A percentile compares a stretch with the other conserved stretches of the same genome.
Conservation (phyloP, 495 filamentous ascomycete genomes). For the Aspergillus indologenus region DNA sequence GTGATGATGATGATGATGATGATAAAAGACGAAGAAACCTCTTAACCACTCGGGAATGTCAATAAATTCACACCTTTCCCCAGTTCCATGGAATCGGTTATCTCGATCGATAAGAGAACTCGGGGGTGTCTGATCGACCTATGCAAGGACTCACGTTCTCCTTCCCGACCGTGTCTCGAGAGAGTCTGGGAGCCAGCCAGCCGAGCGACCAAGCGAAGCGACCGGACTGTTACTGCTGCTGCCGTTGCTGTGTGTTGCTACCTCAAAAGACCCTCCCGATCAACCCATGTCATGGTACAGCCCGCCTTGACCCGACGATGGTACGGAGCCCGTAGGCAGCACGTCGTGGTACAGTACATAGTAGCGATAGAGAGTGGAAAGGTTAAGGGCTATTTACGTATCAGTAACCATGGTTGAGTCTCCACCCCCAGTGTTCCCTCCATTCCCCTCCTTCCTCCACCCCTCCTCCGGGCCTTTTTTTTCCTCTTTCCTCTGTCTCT, state of each 20-base stretch:
- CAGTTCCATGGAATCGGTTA: constrained; percentile 3
- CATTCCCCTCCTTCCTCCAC: constrained; percentile 2
- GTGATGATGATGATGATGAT: background rate
- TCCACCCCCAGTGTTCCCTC: background rate
- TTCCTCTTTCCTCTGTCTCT: constrained; percentile 7
- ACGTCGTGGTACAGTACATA: background rate
- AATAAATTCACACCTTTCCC: background rate
- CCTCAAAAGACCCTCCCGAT: background rate
- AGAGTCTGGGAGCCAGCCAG: background rate
- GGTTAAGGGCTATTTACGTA: background rate
- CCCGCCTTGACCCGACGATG: background rate
- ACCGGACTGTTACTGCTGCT: background rate
- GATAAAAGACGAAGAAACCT: background rate
- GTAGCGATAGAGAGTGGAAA: background rate
- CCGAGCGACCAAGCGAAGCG: no score
- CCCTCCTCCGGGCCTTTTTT: background rate
- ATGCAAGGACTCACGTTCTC: background rate
- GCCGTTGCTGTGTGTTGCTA: background rate
- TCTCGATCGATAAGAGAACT: constrained; percentile 3
- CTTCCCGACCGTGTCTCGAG: background rate
- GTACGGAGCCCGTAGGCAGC: background rate
- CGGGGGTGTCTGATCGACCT: background rate
- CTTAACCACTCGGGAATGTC: background rate
- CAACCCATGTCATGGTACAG: background rate
- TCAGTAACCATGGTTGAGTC: background rate